These are phyloP conservation scores for Lotmaria passim DNA, from an alignment of 208 protist species.

Conservation along the genomic window DNA sequence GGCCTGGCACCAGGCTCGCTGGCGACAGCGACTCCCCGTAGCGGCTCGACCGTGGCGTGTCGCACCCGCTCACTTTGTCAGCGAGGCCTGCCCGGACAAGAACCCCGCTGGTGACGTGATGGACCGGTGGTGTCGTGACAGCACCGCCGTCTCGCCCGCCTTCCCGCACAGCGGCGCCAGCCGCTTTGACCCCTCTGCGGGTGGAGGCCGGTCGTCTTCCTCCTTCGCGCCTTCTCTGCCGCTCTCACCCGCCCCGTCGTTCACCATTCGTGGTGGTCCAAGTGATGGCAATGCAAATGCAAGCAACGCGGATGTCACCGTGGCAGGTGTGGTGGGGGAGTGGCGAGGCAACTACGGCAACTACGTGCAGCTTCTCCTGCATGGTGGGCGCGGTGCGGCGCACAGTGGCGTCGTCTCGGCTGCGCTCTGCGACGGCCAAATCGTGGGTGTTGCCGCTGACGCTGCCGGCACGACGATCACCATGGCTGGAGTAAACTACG, in stretches of 20 bases:
- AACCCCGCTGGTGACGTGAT: slow-evolving; percentile 3
- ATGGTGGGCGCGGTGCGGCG: slow-evolving; percentile 5
- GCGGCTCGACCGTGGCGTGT: slow-evolving; percentile 25
- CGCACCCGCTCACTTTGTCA: slow-evolving; percentile 1
- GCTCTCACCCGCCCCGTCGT: not conserved
- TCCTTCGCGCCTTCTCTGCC: not conserved
- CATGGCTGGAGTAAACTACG: not conserved
- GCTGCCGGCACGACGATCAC: not conserved
- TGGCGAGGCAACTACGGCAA: slow-evolving; percentile 32
- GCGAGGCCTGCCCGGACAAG: not conserved
- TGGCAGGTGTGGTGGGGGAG: slow-evolving; percentile 26
- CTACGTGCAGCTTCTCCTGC: slow-evolving; percentile 30
- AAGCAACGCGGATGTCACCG: slow-evolving; percentile 17
- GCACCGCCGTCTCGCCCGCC: not conserved
- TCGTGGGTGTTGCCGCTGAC: not conserved
- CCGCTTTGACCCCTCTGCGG: not conserved
- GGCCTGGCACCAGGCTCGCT: slow-evolving; percentile 39
- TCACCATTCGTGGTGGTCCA: too few species aligned
- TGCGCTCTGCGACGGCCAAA: slow-evolving; percentile 4
- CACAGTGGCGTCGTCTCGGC: not conserved
- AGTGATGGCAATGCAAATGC: not conserved
- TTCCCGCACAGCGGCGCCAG: not conserved
- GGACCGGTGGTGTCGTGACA: slow-evolving; percentile 36
- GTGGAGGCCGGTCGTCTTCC: not conserved
- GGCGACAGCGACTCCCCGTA: slow-evolving; percentile 28